A percentile compares a stretch with the other conserved stretches of the same genome.
Evolutionary conservation across 352 stramenopile genomes (phyloP).

Genomic region (Pythium guiyangense): DNA sequence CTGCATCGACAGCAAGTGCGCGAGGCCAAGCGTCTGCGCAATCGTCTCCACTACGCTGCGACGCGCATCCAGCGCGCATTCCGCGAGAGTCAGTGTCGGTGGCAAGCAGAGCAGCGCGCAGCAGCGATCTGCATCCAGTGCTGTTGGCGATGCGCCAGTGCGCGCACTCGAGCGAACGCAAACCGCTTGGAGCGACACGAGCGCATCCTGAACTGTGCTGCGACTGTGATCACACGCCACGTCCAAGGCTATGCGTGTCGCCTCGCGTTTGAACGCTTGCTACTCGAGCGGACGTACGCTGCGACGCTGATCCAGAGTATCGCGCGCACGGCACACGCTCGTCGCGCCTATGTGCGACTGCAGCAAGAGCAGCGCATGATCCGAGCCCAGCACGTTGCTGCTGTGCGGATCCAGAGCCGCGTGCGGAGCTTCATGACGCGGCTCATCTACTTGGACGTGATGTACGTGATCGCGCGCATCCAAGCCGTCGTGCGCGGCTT

Average conservation of each 20-base stretch:
- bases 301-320: slow-evolving; percentile 43
- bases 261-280: slow-evolving; percentile 19
- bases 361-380: slow-evolving; percentile 5
- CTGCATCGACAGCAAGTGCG: slow-evolving; percentile 63
- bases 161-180: slow-evolving; percentile 13
- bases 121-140: slow-evolving; percentile 42
- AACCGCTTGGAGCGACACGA: slow-evolving; percentile 17
- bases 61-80: slow-evolving; percentile 45
- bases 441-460: slow-evolving; percentile 75
- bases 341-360: slow-evolving; percentile 6
- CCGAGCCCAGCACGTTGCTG: slow-evolving; percentile 21
- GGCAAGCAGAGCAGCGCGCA: slow-evolving; percentile 13
- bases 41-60: slow-evolving; percentile 44
- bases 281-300: slow-evolving; percentile 24
- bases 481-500: slow-evolving; percentile 64
- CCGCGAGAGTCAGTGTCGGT: slow-evolving; percentile 17
- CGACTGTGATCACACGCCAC: slow-evolving; percentile 33
- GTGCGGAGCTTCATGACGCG: slow-evolving; percentile 51
- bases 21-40: slow-evolving; percentile 57
- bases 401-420: slow-evolving; percentile 51
- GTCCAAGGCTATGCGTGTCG: slow-evolving; percentile 30
- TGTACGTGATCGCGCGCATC: slow-evolving; percentile 79
- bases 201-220: slow-evolving; percentile 18
- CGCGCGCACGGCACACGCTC: slow-evolving; percentile 19
- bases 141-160: slow-evolving; percentile 29